Conservation (phyloP, 306 rosid species). For the Quercus suber region DNA sequence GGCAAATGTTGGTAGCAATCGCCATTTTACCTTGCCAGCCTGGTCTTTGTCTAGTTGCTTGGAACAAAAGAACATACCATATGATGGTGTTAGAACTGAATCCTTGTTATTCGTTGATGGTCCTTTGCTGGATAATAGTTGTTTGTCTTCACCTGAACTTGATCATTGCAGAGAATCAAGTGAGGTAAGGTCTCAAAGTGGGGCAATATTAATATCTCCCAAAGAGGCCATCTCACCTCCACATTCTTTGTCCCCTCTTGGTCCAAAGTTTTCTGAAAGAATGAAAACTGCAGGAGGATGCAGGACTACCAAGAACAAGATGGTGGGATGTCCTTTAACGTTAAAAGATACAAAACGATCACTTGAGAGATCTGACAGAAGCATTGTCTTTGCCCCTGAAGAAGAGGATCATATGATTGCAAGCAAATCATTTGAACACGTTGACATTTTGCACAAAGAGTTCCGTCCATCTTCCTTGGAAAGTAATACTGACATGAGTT, state of each 20-base stretch:
- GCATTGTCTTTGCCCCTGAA: conserved; percentile 28
- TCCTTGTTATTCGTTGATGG: conserved; percentile 46
- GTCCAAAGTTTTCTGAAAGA: conserved; percentile 81
- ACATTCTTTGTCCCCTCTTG: conserved; percentile 85
- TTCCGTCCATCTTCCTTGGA: conserved; percentile 69
- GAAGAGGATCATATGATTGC: conserved; percentile 44
- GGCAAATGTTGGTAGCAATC: conserved; percentile 74
- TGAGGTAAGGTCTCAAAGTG: conserved; percentile 32
- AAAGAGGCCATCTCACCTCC: conserved; percentile 42
- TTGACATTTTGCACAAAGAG: conserved; percentile 49
- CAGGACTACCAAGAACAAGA: conserved; percentile 37
- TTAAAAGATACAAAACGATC: conserved; percentile 36
- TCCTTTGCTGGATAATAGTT: conserved; percentile 47
- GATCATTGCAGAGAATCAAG: conserved; percentile 40
- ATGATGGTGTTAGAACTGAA: conserved; percentile 20
- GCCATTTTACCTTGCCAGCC: conserved; percentile 34
- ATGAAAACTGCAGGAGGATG: conserved; percentile 38
- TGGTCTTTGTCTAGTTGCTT: conserved; percentile 52
- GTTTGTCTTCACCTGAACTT: conserved; percentile 34
- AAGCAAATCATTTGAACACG: conserved; percentile 56
- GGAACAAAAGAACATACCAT: conserved; percentile 37
- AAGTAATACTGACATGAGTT: conserved; percentile 32
- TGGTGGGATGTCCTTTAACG: conserved; percentile 33
- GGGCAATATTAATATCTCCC: conserved; percentile 38
- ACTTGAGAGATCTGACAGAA: conserved; percentile 38